Evolutionary conservation across 2,329 filamentous ascomycete species (phyloP).

Genomic region (Fusarium sp.): DNA sequence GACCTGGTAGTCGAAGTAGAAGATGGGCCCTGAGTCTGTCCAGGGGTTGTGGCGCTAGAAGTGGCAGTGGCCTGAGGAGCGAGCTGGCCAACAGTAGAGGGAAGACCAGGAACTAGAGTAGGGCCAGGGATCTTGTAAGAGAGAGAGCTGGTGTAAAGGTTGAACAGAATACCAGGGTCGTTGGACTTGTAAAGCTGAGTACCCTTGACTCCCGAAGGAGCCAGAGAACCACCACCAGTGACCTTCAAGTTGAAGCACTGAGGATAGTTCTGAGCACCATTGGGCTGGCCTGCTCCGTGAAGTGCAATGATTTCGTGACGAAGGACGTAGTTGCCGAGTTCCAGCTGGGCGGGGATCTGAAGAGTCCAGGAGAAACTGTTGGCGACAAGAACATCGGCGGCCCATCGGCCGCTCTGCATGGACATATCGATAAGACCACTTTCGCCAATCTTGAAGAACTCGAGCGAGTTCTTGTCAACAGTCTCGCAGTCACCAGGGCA

Average conservation of each 20-base stretch:
- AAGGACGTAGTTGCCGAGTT: constrained; percentile 56
- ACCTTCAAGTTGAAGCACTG: constrained; percentile 60
- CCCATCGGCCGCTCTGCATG: constrained; percentile 50
- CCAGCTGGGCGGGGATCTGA: constrained; percentile 47
- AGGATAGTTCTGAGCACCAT: constrained; percentile 61
- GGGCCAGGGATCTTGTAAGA: constrained; percentile 44
- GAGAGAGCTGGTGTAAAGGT: constrained; percentile 43
- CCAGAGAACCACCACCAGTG: constrained; percentile 50
- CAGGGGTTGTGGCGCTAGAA: constrained; percentile 35
- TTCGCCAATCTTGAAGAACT: constrained; percentile 70
- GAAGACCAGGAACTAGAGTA: constrained; percentile 36
- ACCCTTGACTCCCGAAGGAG: constrained; percentile 45
- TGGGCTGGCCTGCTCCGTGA: constrained; percentile 52
- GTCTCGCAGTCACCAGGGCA: constrained; percentile 64
- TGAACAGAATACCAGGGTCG: constrained; percentile 48
- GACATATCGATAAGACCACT: constrained; percentile 60
- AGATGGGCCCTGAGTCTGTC: neutral
- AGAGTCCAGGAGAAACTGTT: constrained; percentile 47
- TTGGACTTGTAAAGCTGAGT: constrained; percentile 43
- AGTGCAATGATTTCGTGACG: constrained; percentile 62
- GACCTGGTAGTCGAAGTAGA: neutral
- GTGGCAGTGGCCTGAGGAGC: constrained; percentile 21
- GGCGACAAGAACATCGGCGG: constrained; percentile 53
- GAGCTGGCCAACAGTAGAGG: constrained; percentile 27
- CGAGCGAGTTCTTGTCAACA: constrained; percentile 60